Evolutionary conservation across 495 filamentous ascomycete genomes (phyloP).

Genomic region (Xylaria intraflava): DNA sequence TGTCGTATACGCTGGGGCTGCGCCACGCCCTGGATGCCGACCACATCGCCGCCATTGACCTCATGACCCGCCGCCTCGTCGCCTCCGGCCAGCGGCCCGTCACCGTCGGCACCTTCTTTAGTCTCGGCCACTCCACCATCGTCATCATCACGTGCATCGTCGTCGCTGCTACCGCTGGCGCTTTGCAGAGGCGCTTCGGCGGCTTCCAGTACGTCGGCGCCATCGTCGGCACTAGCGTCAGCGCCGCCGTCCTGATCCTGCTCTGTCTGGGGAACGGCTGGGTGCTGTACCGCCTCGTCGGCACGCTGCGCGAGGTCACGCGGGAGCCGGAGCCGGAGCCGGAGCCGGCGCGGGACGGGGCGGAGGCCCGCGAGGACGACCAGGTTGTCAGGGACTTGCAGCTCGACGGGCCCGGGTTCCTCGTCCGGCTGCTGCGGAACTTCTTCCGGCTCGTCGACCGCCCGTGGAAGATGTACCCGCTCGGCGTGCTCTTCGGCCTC

Average conservation of each 20-base stretch:
- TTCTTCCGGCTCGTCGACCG: conserved; percentile 80
- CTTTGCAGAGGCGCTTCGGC: conserved; percentile 71
- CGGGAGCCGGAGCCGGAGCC: conserved; percentile 15
- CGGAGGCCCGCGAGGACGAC: conserved; percentile 21
- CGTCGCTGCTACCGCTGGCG: conserved; percentile 82
- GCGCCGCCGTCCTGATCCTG: conserved; percentile 72
- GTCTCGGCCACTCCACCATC: conserved; percentile 87
- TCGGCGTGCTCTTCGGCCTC: conserved; percentile 85
- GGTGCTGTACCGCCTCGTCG: conserved; percentile 69
- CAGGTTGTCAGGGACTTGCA: conserved; percentile 55
- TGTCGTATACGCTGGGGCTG: conserved; percentile 84
- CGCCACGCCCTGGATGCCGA: conserved; percentile 95
- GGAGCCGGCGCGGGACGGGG: no score
- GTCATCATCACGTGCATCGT: conserved; percentile 86
- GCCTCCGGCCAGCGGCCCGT: conserved; percentile 80
- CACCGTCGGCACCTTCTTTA: conserved; percentile 95
- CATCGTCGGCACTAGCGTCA: conserved; percentile 81
- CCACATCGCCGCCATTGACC: conserved; percentile 92
- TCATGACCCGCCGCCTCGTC: conserved; percentile 89
- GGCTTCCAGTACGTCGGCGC: conserved; percentile 74
- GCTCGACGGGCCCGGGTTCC: conserved; percentile 69
- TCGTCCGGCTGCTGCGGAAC: conserved; percentile 63
- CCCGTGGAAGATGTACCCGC: conserved; percentile 96
- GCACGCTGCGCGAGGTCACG: conserved; percentile 58
- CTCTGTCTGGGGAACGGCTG: conserved; percentile 80